Evolutionary conservation across 495 filamentous ascomycete species (phyloP).

Genomic region (Terfezia boudieri): DNA sequence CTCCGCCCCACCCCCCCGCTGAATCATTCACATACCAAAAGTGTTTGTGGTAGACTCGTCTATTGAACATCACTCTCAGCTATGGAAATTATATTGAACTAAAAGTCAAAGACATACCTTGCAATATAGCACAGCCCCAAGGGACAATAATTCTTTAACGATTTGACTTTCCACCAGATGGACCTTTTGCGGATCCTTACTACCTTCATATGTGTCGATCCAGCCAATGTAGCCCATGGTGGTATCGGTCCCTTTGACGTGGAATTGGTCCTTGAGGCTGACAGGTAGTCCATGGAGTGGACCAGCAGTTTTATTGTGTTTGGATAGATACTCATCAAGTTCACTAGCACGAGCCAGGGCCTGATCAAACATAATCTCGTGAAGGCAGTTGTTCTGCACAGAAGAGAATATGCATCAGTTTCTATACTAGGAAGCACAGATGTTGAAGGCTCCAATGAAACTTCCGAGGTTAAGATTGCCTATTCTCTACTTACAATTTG

Average conservation of each 20-base stretch:
- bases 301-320: slow-evolving; percentile 21
- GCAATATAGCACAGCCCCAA: slow-evolving; percentile 12
- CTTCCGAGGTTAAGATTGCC: too few species aligned
- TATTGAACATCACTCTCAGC: not conserved
- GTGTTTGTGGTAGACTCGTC: not conserved
- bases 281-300: slow-evolving; percentile 44
- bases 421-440: too few species aligned
- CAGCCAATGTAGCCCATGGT: slow-evolving; percentile 36
- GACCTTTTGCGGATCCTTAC: slow-evolving; percentile 2
- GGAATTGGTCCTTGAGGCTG: slow-evolving; percentile 50
- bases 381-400: slow-evolving; percentile 32
- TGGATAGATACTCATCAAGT: slow-evolving; percentile 33
- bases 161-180: slow-evolving; percentile 9
- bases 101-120: not conserved
- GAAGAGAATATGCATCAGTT: not conserved
- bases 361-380: slow-evolving; percentile 39
- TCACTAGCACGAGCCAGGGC: slow-evolving; percentile 35
- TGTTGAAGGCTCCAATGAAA: too few species aligned
- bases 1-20: too few species aligned
- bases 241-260: slow-evolving; percentile 40
- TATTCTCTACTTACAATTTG: not conserved
- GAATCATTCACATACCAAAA: not conserved
- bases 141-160: slow-evolving; percentile 5
- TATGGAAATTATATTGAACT: not conserved
- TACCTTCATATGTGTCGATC: slow-evolving; percentile 4